phyloP scores from a whole-genome alignment of 1,284 basidiomycete genomes.

The Paramarasmius palmivorus region DNA sequence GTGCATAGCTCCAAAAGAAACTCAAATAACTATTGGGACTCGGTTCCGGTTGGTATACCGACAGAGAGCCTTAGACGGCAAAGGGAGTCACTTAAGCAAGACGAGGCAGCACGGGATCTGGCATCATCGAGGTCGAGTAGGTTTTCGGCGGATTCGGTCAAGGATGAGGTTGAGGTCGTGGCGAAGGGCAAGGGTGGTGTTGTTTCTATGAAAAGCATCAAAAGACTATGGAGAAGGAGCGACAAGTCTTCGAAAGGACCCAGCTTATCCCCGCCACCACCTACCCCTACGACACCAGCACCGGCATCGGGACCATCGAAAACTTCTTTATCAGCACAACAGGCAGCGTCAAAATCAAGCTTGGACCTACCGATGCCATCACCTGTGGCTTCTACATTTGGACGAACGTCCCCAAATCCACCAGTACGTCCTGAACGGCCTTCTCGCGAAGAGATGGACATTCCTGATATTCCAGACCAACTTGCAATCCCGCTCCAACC shows the following conservation, averaged over 20 bases:
- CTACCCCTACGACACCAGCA: conserved; percentile 23
- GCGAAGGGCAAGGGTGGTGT: not conserved
- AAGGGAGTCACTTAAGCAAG: conserved; percentile 17
- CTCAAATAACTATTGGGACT: conserved; percentile 42
- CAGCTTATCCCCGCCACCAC: conserved; percentile 25
- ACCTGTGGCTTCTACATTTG: not conserved
- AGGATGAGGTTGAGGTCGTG: conserved; percentile 32
- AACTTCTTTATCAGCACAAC: not conserved
- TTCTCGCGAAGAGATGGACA: conserved; percentile 37
- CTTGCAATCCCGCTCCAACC: conserved; percentile 14
- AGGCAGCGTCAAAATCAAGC: conserved; percentile 5
- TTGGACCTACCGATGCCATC: not conserved
- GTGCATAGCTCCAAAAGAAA: conserved; percentile 18
- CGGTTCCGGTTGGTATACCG: conserved; percentile 15
- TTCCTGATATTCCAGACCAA: conserved; percentile 33
- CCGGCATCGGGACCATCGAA: conserved; percentile 15
- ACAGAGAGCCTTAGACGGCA: conserved; percentile 15
- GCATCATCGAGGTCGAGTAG: conserved; percentile 51
- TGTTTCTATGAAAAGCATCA: conserved; percentile 57
- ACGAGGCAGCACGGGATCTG: conserved; percentile 21
- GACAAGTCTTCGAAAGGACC: conserved; percentile 48
- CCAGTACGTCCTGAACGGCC: conserved; percentile 37
- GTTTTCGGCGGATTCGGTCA: conserved; percentile 71
- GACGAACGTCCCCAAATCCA: conserved; percentile 15
- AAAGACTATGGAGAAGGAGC: conserved; percentile 74